Evolutionary conservation across 495 filamentous ascomycete genomes (phyloP).

Genomic region (Echria macrotheca): DNA sequence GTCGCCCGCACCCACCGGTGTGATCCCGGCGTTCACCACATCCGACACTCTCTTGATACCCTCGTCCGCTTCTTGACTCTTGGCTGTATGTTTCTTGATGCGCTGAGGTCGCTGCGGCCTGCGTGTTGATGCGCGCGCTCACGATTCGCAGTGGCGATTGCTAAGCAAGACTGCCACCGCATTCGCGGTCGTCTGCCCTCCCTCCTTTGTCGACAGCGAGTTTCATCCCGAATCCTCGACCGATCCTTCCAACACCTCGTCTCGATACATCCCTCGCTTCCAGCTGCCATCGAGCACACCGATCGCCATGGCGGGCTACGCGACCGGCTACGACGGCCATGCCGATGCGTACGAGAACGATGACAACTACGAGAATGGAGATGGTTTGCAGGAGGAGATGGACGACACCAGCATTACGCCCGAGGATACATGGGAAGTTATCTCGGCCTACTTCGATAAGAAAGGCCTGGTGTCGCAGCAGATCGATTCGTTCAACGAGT

Average conservation of each 20-base stretch:
- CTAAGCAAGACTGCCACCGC: conserved; percentile 19
- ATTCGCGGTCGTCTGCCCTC: neutral
- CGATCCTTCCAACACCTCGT: neutral
- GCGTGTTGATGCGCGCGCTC: conserved; percentile 25
- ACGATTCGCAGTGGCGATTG: conserved; percentile 22
- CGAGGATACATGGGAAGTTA: conserved; percentile 97
- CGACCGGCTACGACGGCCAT: conserved; percentile 16
- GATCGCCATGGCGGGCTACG: conserved; percentile 30
- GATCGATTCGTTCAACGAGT: conserved; percentile 97
- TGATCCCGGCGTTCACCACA: neutral
- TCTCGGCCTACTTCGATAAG: conserved; percentile 88
- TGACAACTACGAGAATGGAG: conserved; percentile 42
- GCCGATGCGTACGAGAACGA: conserved; percentile 38
- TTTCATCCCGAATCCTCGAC: neutral
- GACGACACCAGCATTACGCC: conserved; percentile 83
- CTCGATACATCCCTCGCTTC: too few relatives aligned
- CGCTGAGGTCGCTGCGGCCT: conserved; percentile 14
- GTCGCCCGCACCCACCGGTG: neutral
- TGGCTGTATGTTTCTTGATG: conserved; percentile 11
- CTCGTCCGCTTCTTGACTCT: too few relatives aligned
- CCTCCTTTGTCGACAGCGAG: too few relatives aligned
- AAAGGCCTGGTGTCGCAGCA: conserved; percentile 98
- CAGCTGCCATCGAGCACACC: too few relatives aligned
- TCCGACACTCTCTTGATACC: too few relatives aligned
- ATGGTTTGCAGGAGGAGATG: conserved; percentile 65